Percentiles rank a stretch among this genome's conserved stretches.
These are phyloP conservation scores for Serendipita sp. DNA, from an alignment of 768 basidiomycete genomes.

Conservation along the genomic window DNA sequence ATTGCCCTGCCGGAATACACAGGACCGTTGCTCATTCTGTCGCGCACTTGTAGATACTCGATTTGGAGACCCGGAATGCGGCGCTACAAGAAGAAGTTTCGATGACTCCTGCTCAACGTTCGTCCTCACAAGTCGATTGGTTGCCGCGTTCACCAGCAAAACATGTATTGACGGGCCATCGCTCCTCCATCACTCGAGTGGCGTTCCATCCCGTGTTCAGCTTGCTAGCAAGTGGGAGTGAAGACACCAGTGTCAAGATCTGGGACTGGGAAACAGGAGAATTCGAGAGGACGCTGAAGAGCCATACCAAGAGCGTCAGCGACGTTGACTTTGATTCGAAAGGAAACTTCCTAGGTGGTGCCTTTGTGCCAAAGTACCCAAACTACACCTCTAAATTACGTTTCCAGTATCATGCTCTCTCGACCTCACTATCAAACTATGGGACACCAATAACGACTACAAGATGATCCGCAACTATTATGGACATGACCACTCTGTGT, in stretches of 20 bases:
- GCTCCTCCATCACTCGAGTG: slow-evolving; percentile 58
- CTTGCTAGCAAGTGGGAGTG: slow-evolving; percentile 68
- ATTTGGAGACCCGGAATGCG: slow-evolving; percentile 70
- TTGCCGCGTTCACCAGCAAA: slow-evolving; percentile 73
- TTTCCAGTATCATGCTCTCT: slow-evolving; percentile 54
- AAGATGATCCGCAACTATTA: slow-evolving; percentile 76
- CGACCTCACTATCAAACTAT: slow-evolving; percentile 83
- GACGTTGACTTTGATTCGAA: slow-evolving; percentile 83
- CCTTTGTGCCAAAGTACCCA: slow-evolving; percentile 8
- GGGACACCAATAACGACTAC: slow-evolving; percentile 83
- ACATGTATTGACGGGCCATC: slow-evolving; percentile 61
- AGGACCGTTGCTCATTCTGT: not conserved
- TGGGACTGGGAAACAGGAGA: slow-evolving; percentile 98
- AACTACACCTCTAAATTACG: not conserved
- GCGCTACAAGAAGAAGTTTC: slow-evolving; percentile 63
- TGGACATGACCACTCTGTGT: slow-evolving; percentile 86
- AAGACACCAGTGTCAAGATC: slow-evolving; percentile 80
- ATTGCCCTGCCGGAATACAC: not conserved
- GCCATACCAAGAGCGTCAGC: slow-evolving; percentile 77
- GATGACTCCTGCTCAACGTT: slow-evolving; percentile 18
- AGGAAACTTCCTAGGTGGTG: slow-evolving; percentile 61
- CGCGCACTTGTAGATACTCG: slow-evolving; percentile 62
- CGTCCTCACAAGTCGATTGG: slow-evolving; percentile 53
- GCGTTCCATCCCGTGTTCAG: slow-evolving; percentile 81
- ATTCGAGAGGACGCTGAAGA: slow-evolving; percentile 80